phyloP scores from a whole-genome alignment of 2,329 filamentous ascomycete species.

The Beauveria scarabaeidicola region DNA sequence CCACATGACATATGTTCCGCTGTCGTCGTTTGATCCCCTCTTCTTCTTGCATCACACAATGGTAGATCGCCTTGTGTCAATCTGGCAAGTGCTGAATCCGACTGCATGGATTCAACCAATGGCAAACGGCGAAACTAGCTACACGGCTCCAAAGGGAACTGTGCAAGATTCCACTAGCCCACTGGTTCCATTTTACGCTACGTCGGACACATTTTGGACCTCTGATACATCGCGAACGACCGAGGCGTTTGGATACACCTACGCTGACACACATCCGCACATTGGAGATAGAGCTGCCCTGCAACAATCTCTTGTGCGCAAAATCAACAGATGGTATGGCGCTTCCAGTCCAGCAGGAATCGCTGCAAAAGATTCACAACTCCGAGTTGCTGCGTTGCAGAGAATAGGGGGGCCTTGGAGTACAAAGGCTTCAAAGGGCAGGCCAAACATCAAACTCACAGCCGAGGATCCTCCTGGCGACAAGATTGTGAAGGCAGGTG shows the following conservation, averaged over 20 bases:
- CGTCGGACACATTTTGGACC: slow-evolving; percentile 54
- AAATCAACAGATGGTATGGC: slow-evolving; percentile 45
- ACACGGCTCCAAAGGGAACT: slow-evolving; percentile 46
- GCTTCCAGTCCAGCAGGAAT: slow-evolving; percentile 20
- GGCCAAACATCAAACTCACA: slow-evolving; percentile 21
- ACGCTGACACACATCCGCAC: slow-evolving; percentile 47
- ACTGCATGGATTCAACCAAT: slow-evolving; percentile 55
- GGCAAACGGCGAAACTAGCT: slow-evolving; percentile 48
- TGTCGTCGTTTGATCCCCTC: slow-evolving; percentile 70
- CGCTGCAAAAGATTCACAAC: slow-evolving; percentile 1
- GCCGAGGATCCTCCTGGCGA: slow-evolving; percentile 17
- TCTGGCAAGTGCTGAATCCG: slow-evolving; percentile 71
- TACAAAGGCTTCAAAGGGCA: slow-evolving; percentile 6
- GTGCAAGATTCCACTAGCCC: slow-evolving; percentile 47
- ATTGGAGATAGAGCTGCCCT: slow-evolving; percentile 18
- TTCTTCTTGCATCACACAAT: slow-evolving; percentile 73
- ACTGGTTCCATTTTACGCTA: slow-evolving; percentile 59
- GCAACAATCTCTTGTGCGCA: slow-evolving; percentile 26
- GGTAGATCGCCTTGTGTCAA: slow-evolving; percentile 64
- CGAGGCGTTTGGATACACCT: slow-evolving; percentile 62
- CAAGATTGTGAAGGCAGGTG: slow-evolving; percentile 28
- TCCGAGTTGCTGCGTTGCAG: neutral
- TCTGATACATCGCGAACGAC: slow-evolving; percentile 53
- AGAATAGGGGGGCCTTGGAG: slow-evolving; percentile 14
- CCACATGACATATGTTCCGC: slow-evolving; percentile 62